A percentile compares a stretch with the other conserved stretches of the same genome.
phyloP scores from a whole-genome alignment of 2,329 filamentous ascomycete genomes.

The Colletotrichum navitas region DNA sequence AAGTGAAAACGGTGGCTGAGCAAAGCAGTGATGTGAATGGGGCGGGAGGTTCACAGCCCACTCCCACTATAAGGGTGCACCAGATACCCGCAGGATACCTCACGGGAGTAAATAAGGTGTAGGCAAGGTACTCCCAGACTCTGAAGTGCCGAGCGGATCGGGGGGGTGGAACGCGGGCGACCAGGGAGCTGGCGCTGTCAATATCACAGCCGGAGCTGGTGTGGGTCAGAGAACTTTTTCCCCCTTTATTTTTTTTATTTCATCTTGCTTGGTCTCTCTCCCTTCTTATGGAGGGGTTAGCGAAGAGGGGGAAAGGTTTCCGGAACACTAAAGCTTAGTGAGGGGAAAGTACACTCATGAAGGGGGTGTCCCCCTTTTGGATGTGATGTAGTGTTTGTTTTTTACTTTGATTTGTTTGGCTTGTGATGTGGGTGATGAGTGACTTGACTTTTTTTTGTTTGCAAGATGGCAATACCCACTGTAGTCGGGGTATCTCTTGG shows the following conservation, averaged over 20 bases:
- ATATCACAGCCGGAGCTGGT: constrained; percentile 34
- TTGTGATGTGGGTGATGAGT: neutral
- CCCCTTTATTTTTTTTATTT: neutral
- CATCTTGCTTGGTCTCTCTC: neutral
- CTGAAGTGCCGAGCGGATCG: constrained; percentile 1
- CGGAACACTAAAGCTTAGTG: neutral
- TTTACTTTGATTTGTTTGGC: neutral
- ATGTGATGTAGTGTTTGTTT: neutral
- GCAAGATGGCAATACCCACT: neutral
- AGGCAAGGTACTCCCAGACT: neutral
- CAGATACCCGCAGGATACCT: neutral
- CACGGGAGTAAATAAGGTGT: neutral
- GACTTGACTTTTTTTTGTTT: neutral
- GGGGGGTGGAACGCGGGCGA: constrained; percentile 7
- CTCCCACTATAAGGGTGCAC: constrained; percentile 20
- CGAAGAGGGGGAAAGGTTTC: neutral
- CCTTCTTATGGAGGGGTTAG: neutral
- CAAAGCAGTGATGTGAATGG: constrained; percentile 25
- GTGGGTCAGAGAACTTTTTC: constrained; percentile 19
- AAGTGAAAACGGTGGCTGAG: constrained; percentile 34
- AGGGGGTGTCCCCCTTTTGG: neutral
- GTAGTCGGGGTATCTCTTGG: neutral
- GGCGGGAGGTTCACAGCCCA: constrained; percentile 37
- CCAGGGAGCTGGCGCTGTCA: constrained; percentile 35
- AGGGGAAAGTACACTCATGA: constrained; percentile 7